Percentiles rank a stretch among this genome's conserved stretches.
Conservation (phyloP, 2,329 filamentous ascomycete genomes). For the Sporothrix inflata region DNA sequence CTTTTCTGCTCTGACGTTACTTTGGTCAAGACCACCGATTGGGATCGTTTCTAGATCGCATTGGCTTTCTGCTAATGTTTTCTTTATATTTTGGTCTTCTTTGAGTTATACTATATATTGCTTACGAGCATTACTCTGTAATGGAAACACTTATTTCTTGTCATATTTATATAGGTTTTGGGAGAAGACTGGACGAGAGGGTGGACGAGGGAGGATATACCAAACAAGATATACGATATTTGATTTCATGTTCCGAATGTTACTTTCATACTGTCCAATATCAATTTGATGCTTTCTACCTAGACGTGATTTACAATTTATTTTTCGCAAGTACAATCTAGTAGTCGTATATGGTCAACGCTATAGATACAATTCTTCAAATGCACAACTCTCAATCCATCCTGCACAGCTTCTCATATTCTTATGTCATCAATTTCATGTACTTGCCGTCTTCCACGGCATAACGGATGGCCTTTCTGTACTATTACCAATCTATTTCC, state of each 20-base stretch:
- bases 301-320: too few relatives aligned
- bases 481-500: background rate
- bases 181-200: background rate
- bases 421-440: too few relatives aligned
- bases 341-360: too few relatives aligned
- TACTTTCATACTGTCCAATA: too few relatives aligned
- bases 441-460: too few relatives aligned
- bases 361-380: too few relatives aligned
- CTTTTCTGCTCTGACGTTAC: background rate
- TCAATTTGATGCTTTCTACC: too few relatives aligned
- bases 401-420: too few relatives aligned
- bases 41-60: conserved; percentile 2
- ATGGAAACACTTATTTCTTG: background rate
- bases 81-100: background rate
- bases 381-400: too few relatives aligned
- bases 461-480: background rate
- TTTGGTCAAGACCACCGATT: background rate
- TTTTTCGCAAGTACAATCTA: too few relatives aligned
- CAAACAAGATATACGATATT: background rate
- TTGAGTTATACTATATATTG: background rate
- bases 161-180: too few relatives aligned
- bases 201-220: background rate
- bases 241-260: too few relatives aligned
- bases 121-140: conserved; percentile 3
- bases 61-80: conserved; percentile 15